Base-by-base conservation (phyloP, 2,329 filamentous ascomycete genomes). In the Sarocladiaceae sp. region DNA sequence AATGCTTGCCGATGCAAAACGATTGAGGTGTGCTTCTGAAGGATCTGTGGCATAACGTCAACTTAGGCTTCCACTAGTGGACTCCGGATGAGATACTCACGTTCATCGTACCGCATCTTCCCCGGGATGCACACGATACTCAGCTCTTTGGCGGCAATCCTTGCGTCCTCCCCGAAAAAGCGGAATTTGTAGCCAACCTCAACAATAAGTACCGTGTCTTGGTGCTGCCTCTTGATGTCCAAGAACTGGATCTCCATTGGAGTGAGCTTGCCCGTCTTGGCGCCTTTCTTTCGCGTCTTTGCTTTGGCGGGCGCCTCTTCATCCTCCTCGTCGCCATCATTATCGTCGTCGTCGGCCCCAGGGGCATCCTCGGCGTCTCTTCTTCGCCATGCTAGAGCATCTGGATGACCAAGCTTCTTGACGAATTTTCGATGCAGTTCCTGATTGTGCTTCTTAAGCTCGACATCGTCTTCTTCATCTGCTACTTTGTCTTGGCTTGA, bases 181-280 rank as follows among this genome's bases (percentile, higher is more conserved):
- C 88, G 86, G 71, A 96, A 99, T 66, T 99, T 99, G 73, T 99
- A 99, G 49, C 94, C 94, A 8, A 97, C 94, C 66, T 99, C 93
- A 50, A 97, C 85, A 12, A 97, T 88, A 51, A 99, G 77, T 18
- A 99, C 62, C 0, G 93, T 94, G 64, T 97, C 94, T 73, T 90
- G 79, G 65, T 97, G 86, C 60, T 93, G 89, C 55, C 84, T 80
- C 72, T 99, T 99, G 68, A 99, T 96, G 17, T 96, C 92, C 5
- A 99, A 78, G 53, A 96, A 88, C 62, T 97, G 94, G 36, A 88
- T 81, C 67, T 97, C 92, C 84, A 99, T 88, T 0, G 94, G 94
- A 0, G 94, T 99, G 55, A 99, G 79, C 66, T 97, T 97, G 52
- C 79, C 78, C 2, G 78, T 76, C 66, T 83, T 85, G n/a, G 80